Base-by-base conservation (phyloP, 805 yeast species). In the Tetrapisispora pingtungensis region DNA sequence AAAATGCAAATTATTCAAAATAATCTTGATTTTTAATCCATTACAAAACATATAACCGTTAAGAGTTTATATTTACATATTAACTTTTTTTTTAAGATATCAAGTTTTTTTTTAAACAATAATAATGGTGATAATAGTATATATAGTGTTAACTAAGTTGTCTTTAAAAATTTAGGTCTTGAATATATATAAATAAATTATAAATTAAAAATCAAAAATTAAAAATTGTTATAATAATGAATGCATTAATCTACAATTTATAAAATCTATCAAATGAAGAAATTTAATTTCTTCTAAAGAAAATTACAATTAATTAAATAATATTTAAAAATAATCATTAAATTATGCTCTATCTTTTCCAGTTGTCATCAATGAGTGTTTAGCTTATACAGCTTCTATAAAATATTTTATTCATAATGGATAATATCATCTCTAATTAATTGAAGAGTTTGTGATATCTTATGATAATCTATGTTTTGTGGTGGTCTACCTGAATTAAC, bases 381-480 rank as follows among this genome's bases (percentile, higher is more conserved):
- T 36, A n/a, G 39, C 39, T 24, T 36, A 36, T 36, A 15, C 31
- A 22, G 30, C 20, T 27, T 37, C 40, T 37, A 28, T 37, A 27
- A 37, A 10, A 22, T 6, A 26, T 6, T 37, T 37, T 27, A 37
- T 27, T 37, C 40, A 26, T 17, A 27, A 37, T 37, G 40, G 14
- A 40, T 32, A 10, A 41, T 35, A 13, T 41, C 44, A 28, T 41
- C 44, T 41, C 33, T 35, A 13, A 41, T 31, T 7, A 35, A n/a
- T 30, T 41, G 44, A 12, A 41, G 31, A 10, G 36, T 41, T 35
- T 41, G 44, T 34, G 44, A 30, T 19, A 41, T 41, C 22, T 31
- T 34, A 15, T 41, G 34, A 35, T 30, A 41, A 19, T 41, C 44
- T 8, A 41, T 34, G 13, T 35, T 22, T 28, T 36, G 24, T 14